A percentile compares a stretch with the other conserved stretches of the same genome.
These are phyloP conservation scores for Camellia sinensis DNA, from an alignment of 148 eudicot genomes.

Conservation along the genomic window DNA sequence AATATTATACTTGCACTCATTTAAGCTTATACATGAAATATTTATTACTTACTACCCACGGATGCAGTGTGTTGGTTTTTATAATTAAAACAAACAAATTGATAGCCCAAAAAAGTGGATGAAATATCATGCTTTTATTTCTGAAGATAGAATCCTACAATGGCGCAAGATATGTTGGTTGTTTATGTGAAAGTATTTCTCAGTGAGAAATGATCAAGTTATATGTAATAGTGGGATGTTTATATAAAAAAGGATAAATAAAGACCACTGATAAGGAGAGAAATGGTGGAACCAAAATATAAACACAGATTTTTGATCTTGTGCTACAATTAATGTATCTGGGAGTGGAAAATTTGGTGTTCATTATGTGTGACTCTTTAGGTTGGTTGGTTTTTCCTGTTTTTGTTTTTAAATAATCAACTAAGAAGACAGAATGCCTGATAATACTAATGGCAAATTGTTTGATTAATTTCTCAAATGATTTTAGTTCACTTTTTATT, in stretches of 20 bases:
- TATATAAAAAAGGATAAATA: neutral
- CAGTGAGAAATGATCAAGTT: neutral
- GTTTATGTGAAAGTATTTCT: neutral
- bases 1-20: neutral
- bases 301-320: neutral
- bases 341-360: neutral
- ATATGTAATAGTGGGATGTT: neutral
- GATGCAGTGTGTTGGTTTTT: neutral
- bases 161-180: constrained; percentile 5
- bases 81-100: neutral
- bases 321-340: neutral
- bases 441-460: neutral
- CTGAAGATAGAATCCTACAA: neutral
- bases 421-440: neutral
- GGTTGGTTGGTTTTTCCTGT: neutral
- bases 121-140: neutral
- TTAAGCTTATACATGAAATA: neutral
- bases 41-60: neutral
- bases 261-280: neutral
- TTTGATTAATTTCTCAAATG: neutral
- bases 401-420: too few species aligned
- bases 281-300: neutral
- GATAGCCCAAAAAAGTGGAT: neutral
- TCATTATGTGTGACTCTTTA: neutral
- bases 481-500: neutral